A percentile compares a stretch with the other conserved stretches of the same genome.
These are phyloP conservation scores for Prototheca wickerhamii DNA, from an alignment of 163 green algal genomes.

Conservation along the genomic window DNA sequence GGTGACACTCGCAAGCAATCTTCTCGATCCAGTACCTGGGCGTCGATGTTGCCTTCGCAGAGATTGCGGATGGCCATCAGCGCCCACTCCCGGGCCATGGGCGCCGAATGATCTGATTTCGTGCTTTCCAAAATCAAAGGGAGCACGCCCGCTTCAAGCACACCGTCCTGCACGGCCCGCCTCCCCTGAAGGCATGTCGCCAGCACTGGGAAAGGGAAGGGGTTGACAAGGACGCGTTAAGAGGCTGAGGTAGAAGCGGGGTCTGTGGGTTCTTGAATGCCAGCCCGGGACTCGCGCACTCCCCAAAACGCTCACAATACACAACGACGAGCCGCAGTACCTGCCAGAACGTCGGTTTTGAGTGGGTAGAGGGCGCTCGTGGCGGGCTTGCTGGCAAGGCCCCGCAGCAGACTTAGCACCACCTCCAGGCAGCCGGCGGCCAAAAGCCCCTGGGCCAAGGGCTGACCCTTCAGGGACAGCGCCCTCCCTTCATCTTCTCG, in stretches of 20 bases:
- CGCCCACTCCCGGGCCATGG: conserved; percentile 68
- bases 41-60: conserved; percentile 47
- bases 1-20: too few relatives aligned
- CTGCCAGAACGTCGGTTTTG: background rate
- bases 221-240: background rate
- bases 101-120: conserved; percentile 33
- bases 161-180: conserved; percentile 29
- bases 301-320: background rate
- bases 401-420: too few relatives aligned
- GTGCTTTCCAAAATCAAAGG: conserved; percentile 44
- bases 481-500: too few relatives aligned
- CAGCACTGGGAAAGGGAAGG: conserved; percentile 28
- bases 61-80: conserved; percentile 75
- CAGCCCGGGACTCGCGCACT: background rate
- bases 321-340: background rate
- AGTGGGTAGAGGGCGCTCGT: too few relatives aligned
- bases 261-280: background rate
- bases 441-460: too few relatives aligned
- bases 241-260: background rate
- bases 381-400: too few relatives aligned
- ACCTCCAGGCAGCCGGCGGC: too few relatives aligned
- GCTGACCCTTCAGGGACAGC: too few relatives aligned
- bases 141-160: conserved; percentile 34
- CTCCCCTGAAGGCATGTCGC: conserved; percentile 41
- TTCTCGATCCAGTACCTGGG: too few relatives aligned